Conservation (phyloP, 2,329 filamentous ascomycete genomes). For the Chrysoporthe deuterocubensis region DNA sequence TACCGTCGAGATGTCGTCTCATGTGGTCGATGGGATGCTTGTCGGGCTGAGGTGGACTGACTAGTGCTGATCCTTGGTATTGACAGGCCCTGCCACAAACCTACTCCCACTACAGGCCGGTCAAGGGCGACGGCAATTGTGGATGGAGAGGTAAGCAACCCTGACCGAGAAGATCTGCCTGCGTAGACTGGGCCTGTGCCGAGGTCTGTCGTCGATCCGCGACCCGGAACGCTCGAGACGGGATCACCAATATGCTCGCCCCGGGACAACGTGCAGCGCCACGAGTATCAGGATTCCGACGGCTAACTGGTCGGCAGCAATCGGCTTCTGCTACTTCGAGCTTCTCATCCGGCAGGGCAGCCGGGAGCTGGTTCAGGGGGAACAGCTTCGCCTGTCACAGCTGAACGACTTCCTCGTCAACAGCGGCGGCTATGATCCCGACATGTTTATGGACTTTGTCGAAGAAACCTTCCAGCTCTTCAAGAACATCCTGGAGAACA, state of each 20-base stretch:
- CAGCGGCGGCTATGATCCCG: constrained; percentile 71
- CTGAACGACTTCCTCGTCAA: constrained; percentile 72
- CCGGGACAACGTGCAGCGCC: not conserved
- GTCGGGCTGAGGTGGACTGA: not conserved
- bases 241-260: not conserved
- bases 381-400: constrained; percentile 72
- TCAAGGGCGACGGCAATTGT: constrained; percentile 93
- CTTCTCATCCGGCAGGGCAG: constrained; percentile 73
- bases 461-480: constrained; percentile 75
- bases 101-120: constrained; percentile 84
- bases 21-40: not conserved
- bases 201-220: not conserved
- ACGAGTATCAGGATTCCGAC: not conserved
- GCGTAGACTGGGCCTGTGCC: not conserved
- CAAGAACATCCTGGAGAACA: constrained; percentile 61
- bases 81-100: constrained; percentile 75
- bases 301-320: constrained; percentile 60
- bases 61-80: constrained; percentile 9
- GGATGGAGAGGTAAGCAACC: constrained; percentile 89
- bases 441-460: constrained; percentile 81
- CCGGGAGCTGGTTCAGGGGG: constrained; percentile 66
- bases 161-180: not conserved
- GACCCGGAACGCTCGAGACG: not conserved
- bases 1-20: not conserved
- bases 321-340: constrained; percentile 93